These are phyloP conservation scores for Metarhizium robertsii DNA, from an alignment of 2,329 filamentous ascomycete genomes.

Conservation along the genomic window DNA sequence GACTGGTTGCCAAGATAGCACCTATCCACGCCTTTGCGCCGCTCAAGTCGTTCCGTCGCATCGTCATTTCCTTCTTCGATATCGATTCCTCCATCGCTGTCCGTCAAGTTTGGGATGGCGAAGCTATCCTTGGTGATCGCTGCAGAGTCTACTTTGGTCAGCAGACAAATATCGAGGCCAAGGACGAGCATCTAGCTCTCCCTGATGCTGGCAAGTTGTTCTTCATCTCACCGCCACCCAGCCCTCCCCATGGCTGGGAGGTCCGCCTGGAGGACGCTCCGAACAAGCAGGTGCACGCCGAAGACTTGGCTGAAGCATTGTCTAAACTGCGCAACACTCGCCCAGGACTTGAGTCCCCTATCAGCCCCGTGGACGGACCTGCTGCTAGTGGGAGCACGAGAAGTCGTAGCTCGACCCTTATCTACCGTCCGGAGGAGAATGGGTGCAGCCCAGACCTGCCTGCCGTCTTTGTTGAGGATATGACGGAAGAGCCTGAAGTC, in stretches of 20 bases:
- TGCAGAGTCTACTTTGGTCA: constrained; percentile 63
- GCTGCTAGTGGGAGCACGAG: constrained; percentile 24
- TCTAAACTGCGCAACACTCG: constrained; percentile 43
- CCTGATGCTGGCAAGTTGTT: constrained; percentile 63
- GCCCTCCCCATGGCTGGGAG: constrained; percentile 61
- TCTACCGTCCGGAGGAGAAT: constrained; percentile 53
- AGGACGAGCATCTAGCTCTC: constrained; percentile 52
- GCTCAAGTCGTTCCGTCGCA: constrained; percentile 73
- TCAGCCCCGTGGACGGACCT: constrained; percentile 21
- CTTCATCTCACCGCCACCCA: constrained; percentile 63
- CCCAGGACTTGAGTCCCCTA: constrained; percentile 14
- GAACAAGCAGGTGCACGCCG: constrained; percentile 60
- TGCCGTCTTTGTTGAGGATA: constrained; percentile 58
- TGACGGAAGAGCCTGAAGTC: constrained; percentile 45
- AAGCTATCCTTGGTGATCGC: constrained; percentile 60
- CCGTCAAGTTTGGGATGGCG: constrained; percentile 64
- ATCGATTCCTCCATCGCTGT: constrained; percentile 61
- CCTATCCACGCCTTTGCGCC: constrained; percentile 70
- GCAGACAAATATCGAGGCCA: constrained; percentile 44
- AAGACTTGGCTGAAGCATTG: constrained; percentile 58
- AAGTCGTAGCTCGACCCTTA: constrained; percentile 55
- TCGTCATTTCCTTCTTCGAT: constrained; percentile 69
- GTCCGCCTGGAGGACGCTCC: constrained; percentile 58
- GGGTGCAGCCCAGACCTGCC: constrained; percentile 48
- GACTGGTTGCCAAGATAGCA: constrained; percentile 60